Evolutionary conservation across 2,329 filamentous ascomycete genomes (phyloP).

Genomic region (Bipolaris zeicola): DNA sequence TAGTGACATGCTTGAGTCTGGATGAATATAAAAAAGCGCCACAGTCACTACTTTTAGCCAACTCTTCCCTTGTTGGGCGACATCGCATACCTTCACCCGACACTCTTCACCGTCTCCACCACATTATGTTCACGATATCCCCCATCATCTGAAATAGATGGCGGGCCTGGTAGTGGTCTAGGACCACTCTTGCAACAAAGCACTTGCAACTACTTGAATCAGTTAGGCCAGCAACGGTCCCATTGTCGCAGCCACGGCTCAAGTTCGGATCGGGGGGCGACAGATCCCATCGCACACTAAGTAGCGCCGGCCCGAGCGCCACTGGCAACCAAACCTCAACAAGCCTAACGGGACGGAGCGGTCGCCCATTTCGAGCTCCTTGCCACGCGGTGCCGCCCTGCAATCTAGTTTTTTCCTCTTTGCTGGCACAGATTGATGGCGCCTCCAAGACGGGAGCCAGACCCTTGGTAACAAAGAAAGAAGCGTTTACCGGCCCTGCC

Average conservation of each 20-base stretch:
- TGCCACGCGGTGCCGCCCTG: background rate
- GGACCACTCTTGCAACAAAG: background rate
- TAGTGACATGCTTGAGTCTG: no score
- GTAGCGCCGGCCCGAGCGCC: background rate
- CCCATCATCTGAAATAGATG: background rate
- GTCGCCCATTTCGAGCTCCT: background rate
- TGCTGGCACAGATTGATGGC: background rate
- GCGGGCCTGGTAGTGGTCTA: background rate
- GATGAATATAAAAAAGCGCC: no score
- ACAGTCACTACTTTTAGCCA: no score
- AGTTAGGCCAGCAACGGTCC: background rate
- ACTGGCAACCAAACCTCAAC: background rate
- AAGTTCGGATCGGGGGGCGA: background rate
- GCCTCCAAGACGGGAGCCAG: background rate
- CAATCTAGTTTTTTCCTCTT: background rate
- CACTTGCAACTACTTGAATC: background rate
- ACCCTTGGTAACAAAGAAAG: background rate
- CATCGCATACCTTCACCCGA: background rate
- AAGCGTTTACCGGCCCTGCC: background rate
- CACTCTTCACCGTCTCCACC: background rate
- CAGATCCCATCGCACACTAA: background rate
- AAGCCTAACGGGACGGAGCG: background rate
- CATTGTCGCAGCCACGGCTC: background rate
- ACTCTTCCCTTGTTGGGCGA: no score
- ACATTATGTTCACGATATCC: background rate